phyloP scores from a whole-genome alignment of 208 protist species.

The Wallacemonas collosoma region DNA sequence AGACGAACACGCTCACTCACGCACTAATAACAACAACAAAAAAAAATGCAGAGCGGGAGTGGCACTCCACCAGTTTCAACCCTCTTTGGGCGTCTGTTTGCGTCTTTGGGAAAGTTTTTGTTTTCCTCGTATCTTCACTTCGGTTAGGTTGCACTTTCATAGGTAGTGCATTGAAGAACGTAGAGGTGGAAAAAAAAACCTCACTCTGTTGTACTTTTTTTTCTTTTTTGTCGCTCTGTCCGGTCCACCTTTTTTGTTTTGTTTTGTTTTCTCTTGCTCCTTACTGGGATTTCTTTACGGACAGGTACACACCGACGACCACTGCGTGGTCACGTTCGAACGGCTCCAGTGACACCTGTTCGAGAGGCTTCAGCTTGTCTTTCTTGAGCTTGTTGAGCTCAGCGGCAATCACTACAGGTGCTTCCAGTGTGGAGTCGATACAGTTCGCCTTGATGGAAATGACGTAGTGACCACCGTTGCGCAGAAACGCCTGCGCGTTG shows the following conservation, averaged over 20 bases:
- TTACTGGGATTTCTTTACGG: constrained; percentile 65
- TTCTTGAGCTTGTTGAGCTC: constrained; percentile 98
- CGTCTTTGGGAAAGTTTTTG: no score
- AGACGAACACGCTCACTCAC: no score
- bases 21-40: no score
- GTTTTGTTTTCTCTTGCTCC: constrained; percentile 10
- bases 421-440: constrained; percentile 99
- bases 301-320: constrained; percentile 93
- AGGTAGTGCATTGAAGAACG: no score
- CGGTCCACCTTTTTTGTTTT: constrained; percentile 16
- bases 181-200: constrained; percentile 1
- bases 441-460: constrained; percentile 99
- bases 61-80: no score
- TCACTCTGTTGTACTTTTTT: background rate
- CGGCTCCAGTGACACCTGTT: constrained; percentile 99
- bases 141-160: no score
- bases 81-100: no score
- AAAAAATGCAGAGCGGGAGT: no score
- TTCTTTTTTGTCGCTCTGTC: constrained; percentile 20
- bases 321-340: constrained; percentile 99
- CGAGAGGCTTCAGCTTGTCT: constrained; percentile 97
- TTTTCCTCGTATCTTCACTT: no score
- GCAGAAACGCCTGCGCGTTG: constrained; percentile 99
- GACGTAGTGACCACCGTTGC: constrained; percentile 99
- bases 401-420: constrained; percentile 97